Evolutionary conservation across 257 asterid species (phyloP).

Genomic region (Primulina huaijiensis): DNA sequence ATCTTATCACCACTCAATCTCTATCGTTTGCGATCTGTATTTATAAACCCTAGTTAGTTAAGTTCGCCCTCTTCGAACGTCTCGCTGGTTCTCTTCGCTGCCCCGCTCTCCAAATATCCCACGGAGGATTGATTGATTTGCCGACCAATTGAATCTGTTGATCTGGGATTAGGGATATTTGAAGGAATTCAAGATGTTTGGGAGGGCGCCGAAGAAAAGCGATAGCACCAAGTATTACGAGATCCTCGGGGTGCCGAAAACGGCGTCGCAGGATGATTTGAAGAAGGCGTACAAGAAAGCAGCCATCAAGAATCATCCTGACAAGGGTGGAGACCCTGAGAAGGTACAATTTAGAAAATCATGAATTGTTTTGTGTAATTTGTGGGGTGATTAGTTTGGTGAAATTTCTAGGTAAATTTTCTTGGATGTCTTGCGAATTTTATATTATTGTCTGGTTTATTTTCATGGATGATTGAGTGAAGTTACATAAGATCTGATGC

Average conservation of each 20-base stretch:
- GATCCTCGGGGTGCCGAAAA: constrained; percentile 45
- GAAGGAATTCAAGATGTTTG: constrained; percentile 39
- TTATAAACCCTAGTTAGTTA: background rate
- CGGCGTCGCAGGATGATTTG: constrained; percentile 44
- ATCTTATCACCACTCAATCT: constrained; percentile 4
- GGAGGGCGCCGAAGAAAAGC: constrained; percentile 51
- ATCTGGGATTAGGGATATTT: background rate
- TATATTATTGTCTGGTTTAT: background rate
- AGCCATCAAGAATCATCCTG: constrained; percentile 63
- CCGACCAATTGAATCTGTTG: background rate
- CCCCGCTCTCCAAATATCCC: background rate
- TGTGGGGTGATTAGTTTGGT: background rate
- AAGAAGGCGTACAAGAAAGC: constrained; percentile 59
- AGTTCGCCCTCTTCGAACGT: no score
- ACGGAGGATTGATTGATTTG: no score
- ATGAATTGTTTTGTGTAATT: background rate
- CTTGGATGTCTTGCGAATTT: background rate
- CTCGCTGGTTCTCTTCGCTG: background rate
- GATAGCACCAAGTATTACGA: constrained; percentile 47
- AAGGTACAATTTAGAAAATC: constrained; percentile 31
- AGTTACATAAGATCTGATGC: background rate
- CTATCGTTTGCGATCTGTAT: background rate
- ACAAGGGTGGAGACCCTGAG: constrained; percentile 65
- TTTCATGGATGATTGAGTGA: background rate
- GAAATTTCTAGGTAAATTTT: background rate